A percentile compares a stretch with the other conserved stretches of the same genome.
Conservation (phyloP, 495 filamentous ascomycete species). For the Platismatia glauca region DNA sequence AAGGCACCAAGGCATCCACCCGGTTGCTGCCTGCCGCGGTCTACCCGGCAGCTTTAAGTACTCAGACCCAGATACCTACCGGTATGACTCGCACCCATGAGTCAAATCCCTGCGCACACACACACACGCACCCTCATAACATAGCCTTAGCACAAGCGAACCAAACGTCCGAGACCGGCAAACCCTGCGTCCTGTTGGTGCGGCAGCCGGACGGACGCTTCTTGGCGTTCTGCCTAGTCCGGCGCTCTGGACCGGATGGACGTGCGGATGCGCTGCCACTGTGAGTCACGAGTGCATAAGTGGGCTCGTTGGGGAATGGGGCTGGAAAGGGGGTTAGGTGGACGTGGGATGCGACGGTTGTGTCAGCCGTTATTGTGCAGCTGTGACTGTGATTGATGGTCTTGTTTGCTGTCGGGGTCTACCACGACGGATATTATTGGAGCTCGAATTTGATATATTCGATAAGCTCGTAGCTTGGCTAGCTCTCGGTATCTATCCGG, state of each 20-base stretch:
- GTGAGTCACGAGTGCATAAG: background rate
- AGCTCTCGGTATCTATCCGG: background rate
- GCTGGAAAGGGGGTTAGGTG: background rate
- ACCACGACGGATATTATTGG: background rate
- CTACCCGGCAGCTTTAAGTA: background rate
- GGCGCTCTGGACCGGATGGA: background rate
- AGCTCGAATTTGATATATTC: background rate
- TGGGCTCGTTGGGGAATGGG: background rate
- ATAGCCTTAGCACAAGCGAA: background rate
- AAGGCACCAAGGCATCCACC: constrained; percentile 13
- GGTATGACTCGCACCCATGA: background rate
- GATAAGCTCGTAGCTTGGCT: background rate
- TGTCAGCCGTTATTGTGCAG: background rate
- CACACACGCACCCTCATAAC: background rate
- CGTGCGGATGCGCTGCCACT: background rate
- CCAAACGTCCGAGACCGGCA: background rate
- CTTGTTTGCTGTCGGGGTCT: too few species aligned
- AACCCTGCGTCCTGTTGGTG: background rate
- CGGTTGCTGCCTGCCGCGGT: constrained; percentile 4
- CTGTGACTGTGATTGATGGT: background rate
- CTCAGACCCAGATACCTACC: background rate
- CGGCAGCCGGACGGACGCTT: background rate
- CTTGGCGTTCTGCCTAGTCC: background rate
- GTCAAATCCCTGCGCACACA: background rate
- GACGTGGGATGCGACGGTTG: background rate